These are phyloP conservation scores for Yamadazyma friedrichii DNA, from an alignment of 1,139 yeast genomes.

Conservation along the genomic window DNA sequence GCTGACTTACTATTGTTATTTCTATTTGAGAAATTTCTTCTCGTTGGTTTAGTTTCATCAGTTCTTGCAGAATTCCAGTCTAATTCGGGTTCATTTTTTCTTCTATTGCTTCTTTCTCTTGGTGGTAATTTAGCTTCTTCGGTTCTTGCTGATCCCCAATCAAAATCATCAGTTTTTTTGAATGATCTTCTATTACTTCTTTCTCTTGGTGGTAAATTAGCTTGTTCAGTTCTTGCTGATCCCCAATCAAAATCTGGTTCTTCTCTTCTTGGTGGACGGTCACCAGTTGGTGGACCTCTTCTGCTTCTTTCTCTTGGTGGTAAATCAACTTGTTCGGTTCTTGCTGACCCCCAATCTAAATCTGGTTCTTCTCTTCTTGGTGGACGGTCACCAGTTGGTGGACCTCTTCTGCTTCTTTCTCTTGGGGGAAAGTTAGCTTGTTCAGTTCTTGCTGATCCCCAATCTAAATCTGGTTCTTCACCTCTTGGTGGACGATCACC, in stretches of 20 bases:
- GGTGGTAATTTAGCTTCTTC: conserved; percentile 29
- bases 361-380: conserved; percentile 50
- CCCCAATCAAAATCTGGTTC: conserved; percentile 62
- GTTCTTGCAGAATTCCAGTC: conserved; percentile 64
- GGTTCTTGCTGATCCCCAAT: conserved; percentile 50
- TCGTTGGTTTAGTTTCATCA: conserved; percentile 28
- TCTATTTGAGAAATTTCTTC: conserved; percentile 8
- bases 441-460: conserved; percentile 44
- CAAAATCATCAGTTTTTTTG: conserved; percentile 45
- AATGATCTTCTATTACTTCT: conserved; percentile 20
- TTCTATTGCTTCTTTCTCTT: conserved; percentile 20
- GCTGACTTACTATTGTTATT: conserved; percentile 10
- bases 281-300: conserved; percentile 26
- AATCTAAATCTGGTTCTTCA: conserved; percentile 53
- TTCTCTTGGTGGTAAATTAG: conserved; percentile 38
- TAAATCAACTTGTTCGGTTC: conserved; percentile 28
- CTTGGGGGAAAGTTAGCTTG: conserved; percentile 28
- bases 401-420: conserved; percentile 20
- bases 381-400: conserved; percentile 36
- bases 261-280: not conserved
- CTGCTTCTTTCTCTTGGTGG: conserved; percentile 42
- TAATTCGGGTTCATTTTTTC: conserved; percentile 49
- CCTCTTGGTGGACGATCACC: conserved; percentile 25
- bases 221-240: conserved; percentile 42
- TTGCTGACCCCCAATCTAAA: conserved; percentile 57